A percentile compares a stretch with the other conserved stretches of the same genome.
Conservation (phyloP, 2,329 filamentous ascomycete genomes). For the Orbilia brochopaga region DNA sequence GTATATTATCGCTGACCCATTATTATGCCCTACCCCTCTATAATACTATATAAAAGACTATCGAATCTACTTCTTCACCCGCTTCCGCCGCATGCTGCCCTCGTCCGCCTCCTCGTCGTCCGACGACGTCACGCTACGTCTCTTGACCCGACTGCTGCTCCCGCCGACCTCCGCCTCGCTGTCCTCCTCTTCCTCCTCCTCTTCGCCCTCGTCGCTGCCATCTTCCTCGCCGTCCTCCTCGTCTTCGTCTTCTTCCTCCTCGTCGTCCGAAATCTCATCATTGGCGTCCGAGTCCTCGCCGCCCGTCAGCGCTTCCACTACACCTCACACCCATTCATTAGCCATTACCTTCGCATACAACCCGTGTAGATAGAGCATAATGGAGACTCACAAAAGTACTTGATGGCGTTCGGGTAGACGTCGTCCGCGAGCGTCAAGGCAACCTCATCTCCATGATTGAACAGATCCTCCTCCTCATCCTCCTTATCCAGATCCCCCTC, state of each 20-base stretch:
- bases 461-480: constrained; percentile 74
- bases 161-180: constrained; percentile 50
- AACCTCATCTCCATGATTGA: constrained; percentile 83
- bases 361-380: too few species aligned
- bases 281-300: constrained; percentile 65
- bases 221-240: constrained; percentile 61
- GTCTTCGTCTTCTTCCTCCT: constrained; percentile 66
- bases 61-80: constrained; percentile 44
- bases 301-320: constrained; percentile 73
- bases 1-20: too few species aligned
- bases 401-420: constrained; percentile 83
- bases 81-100: constrained; percentile 27
- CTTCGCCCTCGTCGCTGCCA: constrained; percentile 57
- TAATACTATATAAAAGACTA: too few species aligned
- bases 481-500: constrained; percentile 66
- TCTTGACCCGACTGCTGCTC: constrained; percentile 49
- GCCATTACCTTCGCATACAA: too few species aligned
- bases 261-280: constrained; percentile 65
- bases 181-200: constrained; percentile 55
- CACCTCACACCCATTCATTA: not conserved
- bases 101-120: constrained; percentile 43
- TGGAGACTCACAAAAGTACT: constrained; percentile 79
- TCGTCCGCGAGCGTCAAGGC: constrained; percentile 83
- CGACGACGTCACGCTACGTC: constrained; percentile 36
- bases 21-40: too few species aligned